These are phyloP conservation scores for Boletus fagicola DNA, from an alignment of 768 basidiomycete species.

Conservation along the genomic window DNA sequence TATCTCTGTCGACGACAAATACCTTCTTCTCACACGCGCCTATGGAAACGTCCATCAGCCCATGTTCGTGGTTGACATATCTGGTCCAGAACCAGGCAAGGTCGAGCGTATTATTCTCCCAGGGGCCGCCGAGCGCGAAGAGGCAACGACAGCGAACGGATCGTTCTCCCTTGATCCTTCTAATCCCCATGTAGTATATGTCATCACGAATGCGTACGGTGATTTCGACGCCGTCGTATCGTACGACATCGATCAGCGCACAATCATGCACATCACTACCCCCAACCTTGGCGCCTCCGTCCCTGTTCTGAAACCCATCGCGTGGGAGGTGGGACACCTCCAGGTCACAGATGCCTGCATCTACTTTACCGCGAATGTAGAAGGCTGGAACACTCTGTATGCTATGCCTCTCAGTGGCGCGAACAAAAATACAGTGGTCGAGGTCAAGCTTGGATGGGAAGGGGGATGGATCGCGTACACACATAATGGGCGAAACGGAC, in stretches of 20 bases:
- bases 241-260: conserved; percentile 32
- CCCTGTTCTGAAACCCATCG: conserved; percentile 35
- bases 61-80: conserved; percentile 36
- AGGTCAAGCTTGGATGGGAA: conserved; percentile 33
- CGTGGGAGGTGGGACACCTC: conserved; percentile 33
- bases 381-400: conserved; percentile 36
- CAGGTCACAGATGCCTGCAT: conserved; percentile 28
- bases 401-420: conserved; percentile 32
- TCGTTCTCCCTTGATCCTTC: conserved; percentile 34
- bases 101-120: conserved; percentile 36
- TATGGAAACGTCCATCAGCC: conserved; percentile 30
- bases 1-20: conserved; percentile 40
- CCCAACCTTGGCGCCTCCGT: conserved; percentile 28
- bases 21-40: conserved; percentile 33
- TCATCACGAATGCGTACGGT: conserved; percentile 39
- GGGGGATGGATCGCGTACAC: conserved; percentile 32
- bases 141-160: conserved; percentile 21
- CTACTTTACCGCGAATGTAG: conserved; percentile 39
- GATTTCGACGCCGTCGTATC: conserved; percentile 38
- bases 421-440: conserved; percentile 30
- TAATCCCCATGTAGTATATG: conserved; percentile 32
- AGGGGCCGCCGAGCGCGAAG: conserved; percentile 32
- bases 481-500: conserved; percentile 34
- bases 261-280: conserved; percentile 39
- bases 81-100: conserved; percentile 22